Evolutionary conservation across 371 early-diverging fungal genomes (phyloP), one percentile per base, ranked within the genome.

Genomic region (Umbelopsis sp.): DNA sequence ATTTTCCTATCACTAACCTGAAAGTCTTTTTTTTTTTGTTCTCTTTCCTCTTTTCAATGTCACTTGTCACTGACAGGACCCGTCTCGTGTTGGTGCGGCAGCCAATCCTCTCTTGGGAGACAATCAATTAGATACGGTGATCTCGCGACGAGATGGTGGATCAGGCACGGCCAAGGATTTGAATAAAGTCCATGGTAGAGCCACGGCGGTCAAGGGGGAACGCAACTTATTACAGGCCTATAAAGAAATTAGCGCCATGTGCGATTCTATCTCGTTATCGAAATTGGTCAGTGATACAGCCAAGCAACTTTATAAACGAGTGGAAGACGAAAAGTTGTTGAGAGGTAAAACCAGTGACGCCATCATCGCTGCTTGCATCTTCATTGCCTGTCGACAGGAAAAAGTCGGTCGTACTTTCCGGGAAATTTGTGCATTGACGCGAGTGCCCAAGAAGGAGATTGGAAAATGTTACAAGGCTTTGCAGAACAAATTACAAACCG

Each of bases 71-170:
- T 22, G 22, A 22, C 22, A 83, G 83, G 99, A 99, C 81, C 99
- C 99, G 50, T 96, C 97, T 72, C 97, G 99, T 90, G 99, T 99
- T 16, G 99, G 99, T 80, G 94, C 94, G 12, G 94, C 98, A 16
- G 93, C 91, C 11, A 95, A 97, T 80, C 95, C 95, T n/a, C 79
- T 95, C 32, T 81, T 95, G 52, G 95, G 93, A 48, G 94, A 95
- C n/a, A 86, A 87, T 44, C 94, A 94, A 75, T 84, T 98, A 24
- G 97, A 97, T 72, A 98, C 99, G 10, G 85, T 91, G 11, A 98
- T 98, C 76, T 90, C 92, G 10, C 81, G 89, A 29, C 76, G 86
- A 53, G 96, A 95, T 73, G 93, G 93, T 65, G 94, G 95, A 10
- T 83, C 89, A 11, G 96, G 95, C 2, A 76, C 88, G n/a, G 87